Evolutionary conservation across 257 asterid genomes (phyloP), one percentile per base, ranked within the genome.

Genomic region (Salvia hispanica): DNA sequence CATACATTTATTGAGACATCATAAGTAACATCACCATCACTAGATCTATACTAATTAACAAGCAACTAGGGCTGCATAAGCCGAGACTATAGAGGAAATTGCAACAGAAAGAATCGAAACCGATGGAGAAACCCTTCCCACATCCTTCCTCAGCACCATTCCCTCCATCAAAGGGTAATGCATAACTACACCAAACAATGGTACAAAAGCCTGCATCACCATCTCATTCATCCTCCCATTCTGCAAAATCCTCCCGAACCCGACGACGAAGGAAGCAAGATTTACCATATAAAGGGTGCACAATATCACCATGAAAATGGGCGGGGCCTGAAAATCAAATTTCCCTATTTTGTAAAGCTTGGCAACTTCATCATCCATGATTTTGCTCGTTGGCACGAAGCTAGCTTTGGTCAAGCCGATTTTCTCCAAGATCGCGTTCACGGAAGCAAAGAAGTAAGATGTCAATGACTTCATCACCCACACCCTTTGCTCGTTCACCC

Each of bases 381-480:
- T 88, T 44, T 90, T 90, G 64, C 72, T 81, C 7, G 95, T 90
- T 1, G 90, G 90, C 37, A 74, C 59, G 64, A 90, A 90, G 40
- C 64, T 77, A 14, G 97, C 85, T 66, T 84, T 78, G 34, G 44
- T 69, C 36, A 74, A 18, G 0, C 94, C 92, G 14, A 79, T 2
- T 12, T 51, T 70, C 64, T 81, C 86, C 78, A 75, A 6, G 9
- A 70, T 6, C 21, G 81, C 80, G 25, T 86, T 79, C 43, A 86
- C 6, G 46, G 80, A 77, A 40, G 92, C 97, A 15, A 77, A 88
- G 7, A 80, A 58, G 62, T 76, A 88, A 33, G 80, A 75, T n/a
- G 90, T 76, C 7, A 80, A 72, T 0, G 88, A 76, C 65, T 75
- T 88, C 62, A 88, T 80, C 92, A 83, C 80, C 92, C 92, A 91